These are phyloP conservation scores for Cucumis hystrix DNA, from an alignment of 306 rosid species.

Conservation along the genomic window DNA sequence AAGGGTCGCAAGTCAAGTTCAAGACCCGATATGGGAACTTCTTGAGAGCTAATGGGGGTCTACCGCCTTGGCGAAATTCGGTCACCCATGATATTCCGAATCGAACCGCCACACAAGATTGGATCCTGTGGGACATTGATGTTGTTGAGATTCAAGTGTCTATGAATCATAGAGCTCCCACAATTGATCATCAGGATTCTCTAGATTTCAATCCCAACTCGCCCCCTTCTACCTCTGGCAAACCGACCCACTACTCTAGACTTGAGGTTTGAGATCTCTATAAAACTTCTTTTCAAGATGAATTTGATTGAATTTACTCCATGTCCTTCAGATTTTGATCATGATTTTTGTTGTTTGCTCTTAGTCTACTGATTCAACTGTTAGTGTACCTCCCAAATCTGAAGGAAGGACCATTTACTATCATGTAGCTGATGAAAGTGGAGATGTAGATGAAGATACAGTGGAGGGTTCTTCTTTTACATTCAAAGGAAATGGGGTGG, in stretches of 20 bases:
- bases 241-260: constrained; percentile 20
- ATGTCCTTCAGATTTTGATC: background rate
- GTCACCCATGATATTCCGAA: constrained; percentile 78
- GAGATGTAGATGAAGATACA: constrained; percentile 53
- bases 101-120: constrained; percentile 64
- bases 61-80: constrained; percentile 89
- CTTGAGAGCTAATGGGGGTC: constrained; percentile 66
- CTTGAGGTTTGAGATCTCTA: constrained; percentile 38
- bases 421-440: constrained; percentile 65
- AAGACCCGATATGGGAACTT: constrained; percentile 70
- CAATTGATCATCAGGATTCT: constrained; percentile 47
- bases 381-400: constrained; percentile 29
- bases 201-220: constrained; percentile 30
- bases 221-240: constrained; percentile 22
- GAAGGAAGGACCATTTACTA: constrained; percentile 80
- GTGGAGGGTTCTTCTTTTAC: constrained; percentile 33
- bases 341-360: background rate
- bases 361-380: constrained; percentile 42
- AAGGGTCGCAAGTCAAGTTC: constrained; percentile 45
- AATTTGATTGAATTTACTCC: background rate
- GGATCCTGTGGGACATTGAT: constrained; percentile 78
- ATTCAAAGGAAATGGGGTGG: constrained; percentile 74
- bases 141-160: constrained; percentile 48
- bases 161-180: constrained; percentile 15
- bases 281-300: background rate